Evolutionary conservation across 2,329 filamentous ascomycete species (phyloP), one percentile per base, ranked within the genome.

Genomic region (Penicillium sp.): DNA sequence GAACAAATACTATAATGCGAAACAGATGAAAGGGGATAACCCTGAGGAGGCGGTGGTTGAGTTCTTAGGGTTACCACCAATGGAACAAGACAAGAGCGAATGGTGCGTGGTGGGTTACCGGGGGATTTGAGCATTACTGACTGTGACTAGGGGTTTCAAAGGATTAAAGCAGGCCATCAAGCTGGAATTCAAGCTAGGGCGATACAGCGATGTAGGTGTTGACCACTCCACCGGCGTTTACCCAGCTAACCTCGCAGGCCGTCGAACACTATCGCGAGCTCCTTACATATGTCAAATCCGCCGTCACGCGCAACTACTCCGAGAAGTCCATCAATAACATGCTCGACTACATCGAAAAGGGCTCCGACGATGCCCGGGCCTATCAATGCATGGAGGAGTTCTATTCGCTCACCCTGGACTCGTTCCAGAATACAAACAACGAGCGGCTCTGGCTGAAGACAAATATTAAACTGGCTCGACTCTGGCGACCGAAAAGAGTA

Each of bases 321-420:
- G 93, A 98, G 70, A 97, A 97, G 69, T 97, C 91, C 10, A 95
- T 98, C 74, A 97, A 97, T 73, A 97, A 96, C 69, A 95, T 98
- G 85, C 82, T 98, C 38, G 93, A 97, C 72, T 95, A 86, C 67
- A 93, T 98, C 56, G 91, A 97, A 69, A 97, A 96, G 72, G 87
- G 82, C n/a, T 84, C 85, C 47, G 82, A 85, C 54, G 78, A 83
- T 50, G 79, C 82, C 6, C 81, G 83, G 35, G 84, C 86, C 20
- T 86, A 85, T 61, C 76, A 80, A 53, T 91, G 85, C 69, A 94
- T 97, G 83, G 91, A 96, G 67, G 80, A 88, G 55, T 95, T 98
- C 75, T 98, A 97, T 71, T 91, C 88, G 1, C 75, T 93, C 58
- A 98, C 93, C 1, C 82, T 98, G 13, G 80, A 89, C 58, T 95